Percentiles rank a stretch among this genome's conserved stretches.
Evolutionary conservation across 2,329 filamentous ascomycete species (phyloP).

Genomic region (Colletotrichum sp.): DNA sequence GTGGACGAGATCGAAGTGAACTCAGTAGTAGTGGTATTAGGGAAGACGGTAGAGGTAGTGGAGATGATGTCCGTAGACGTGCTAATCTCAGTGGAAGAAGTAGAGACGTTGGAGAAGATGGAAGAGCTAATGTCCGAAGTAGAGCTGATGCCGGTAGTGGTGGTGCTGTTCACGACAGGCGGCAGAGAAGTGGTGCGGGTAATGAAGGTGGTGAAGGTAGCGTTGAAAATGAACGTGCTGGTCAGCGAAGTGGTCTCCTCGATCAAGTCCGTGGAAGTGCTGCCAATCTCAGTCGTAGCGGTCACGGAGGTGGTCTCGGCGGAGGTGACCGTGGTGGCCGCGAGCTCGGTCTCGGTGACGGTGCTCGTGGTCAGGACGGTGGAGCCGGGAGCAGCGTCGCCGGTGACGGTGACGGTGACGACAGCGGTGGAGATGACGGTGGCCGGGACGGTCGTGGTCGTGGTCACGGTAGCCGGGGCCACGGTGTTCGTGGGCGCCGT

Average conservation of each 20-base stretch:
- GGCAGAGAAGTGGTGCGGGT: constrained; percentile 4
- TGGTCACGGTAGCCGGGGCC: constrained; percentile 19
- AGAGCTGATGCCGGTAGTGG: not conserved
- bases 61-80: not conserved
- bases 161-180: not conserved
- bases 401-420: constrained; percentile 17
- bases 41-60: not conserved
- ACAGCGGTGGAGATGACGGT: constrained; percentile 13
- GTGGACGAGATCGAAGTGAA: not conserved
- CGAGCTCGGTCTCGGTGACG: not conserved
- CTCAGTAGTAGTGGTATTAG: not conserved
- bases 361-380: not conserved
- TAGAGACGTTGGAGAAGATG: not conserved
- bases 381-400: not conserved
- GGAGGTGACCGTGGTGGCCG: not conserved
- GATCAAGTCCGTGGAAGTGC: constrained; percentile 14
- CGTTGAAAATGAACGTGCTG: constrained; percentile 9
- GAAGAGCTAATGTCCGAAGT: not conserved
- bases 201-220: constrained; percentile 18
- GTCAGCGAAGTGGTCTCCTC: constrained; percentile 14
- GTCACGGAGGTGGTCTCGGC: not conserved
- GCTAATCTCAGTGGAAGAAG: not conserved
- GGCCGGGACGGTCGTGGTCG: constrained; percentile 15
- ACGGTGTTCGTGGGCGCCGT: constrained; percentile 14
- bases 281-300: constrained; percentile 1